These are phyloP conservation scores for Podospora pseudocomata DNA, from an alignment of 495 filamentous ascomycete genomes.

Conservation along the genomic window DNA sequence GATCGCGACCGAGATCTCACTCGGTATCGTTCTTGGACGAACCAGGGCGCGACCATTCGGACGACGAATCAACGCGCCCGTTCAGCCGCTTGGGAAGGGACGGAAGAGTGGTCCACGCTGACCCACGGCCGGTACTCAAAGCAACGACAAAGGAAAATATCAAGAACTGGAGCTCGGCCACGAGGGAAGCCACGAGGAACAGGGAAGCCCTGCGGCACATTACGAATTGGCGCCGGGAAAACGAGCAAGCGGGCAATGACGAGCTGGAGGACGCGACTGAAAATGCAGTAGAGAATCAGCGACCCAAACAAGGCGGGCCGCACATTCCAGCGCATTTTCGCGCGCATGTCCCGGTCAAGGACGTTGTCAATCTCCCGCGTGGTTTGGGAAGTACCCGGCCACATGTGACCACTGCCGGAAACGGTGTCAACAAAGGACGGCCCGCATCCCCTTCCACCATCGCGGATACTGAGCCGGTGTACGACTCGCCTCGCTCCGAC, in stretches of 20 bases:
- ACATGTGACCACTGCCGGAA: conserved; percentile 11
- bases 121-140: neutral
- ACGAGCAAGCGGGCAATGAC: neutral
- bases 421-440: conserved; percentile 21
- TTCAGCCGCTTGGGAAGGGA: conserved; percentile 1
- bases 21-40: conserved; percentile 19
- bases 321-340: conserved; percentile 16
- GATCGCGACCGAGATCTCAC: conserved; percentile 11
- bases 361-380: conserved; percentile 5
- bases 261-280: neutral
- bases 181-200: neutral
- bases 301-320: neutral
- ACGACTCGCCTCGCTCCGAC: conserved; percentile 15
- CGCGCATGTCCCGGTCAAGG: conserved; percentile 12
- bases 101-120: neutral
- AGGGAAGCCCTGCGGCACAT: neutral
- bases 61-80: conserved; percentile 8
- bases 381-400: neutral
- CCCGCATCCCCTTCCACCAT: conserved; percentile 20
- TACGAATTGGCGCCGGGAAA: neutral
- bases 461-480: conserved; percentile 20
- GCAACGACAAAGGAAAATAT: neutral
- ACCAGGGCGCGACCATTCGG: neutral
- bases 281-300: neutral
- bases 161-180: neutral